Percentiles rank a stretch among this genome's conserved stretches.
These are phyloP conservation scores for Acanthamoeba healyi DNA, from an alignment of 208 protist species.

Conservation along the genomic window DNA sequence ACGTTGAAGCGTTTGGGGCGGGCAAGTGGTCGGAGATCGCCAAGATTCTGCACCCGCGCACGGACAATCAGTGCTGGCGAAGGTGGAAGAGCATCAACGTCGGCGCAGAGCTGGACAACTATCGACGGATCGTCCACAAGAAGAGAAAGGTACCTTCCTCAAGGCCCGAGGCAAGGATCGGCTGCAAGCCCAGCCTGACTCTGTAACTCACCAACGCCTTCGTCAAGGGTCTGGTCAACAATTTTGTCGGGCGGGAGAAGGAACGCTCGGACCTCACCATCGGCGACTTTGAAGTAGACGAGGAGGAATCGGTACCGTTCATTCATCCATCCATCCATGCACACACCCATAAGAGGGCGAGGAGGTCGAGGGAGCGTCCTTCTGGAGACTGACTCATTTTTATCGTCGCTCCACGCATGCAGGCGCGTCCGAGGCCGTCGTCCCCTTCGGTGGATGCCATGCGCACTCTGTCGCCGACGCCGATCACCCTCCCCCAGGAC, in stretches of 20 bases:
- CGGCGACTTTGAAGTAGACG: constrained; percentile 78
- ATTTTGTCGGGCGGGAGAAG: constrained; percentile 86
- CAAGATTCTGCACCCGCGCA: constrained; percentile 75
- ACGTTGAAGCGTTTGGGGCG: constrained; percentile 73
- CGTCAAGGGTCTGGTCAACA: constrained; percentile 75
- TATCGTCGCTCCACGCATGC: too few species aligned
- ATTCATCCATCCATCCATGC: too few species aligned
- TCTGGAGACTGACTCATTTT: too few species aligned
- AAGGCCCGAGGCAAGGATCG: too few species aligned
- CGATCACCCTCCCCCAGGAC: neutral
- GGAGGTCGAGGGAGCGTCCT: too few species aligned
- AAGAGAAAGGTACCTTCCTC: constrained; percentile 20
- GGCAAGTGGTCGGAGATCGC: constrained; percentile 86
- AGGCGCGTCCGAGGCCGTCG: neutral
- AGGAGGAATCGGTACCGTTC: neutral
- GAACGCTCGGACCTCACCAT: constrained; percentile 82
- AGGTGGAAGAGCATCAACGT: constrained; percentile 87
- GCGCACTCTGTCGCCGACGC: neutral
- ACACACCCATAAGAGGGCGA: too few species aligned
- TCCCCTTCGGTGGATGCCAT: neutral
- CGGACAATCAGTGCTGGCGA: constrained; percentile 91
- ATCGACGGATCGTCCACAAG: constrained; percentile 64
- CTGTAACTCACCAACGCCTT: neutral
- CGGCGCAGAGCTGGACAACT: constrained; percentile 71
- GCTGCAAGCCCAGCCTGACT: constrained; percentile 5